Percentiles rank a stretch among this genome's conserved stretches.
These are phyloP conservation scores for Bipolaris bicolor DNA, from an alignment of 2,329 filamentous ascomycete species.

Conservation along the genomic window DNA sequence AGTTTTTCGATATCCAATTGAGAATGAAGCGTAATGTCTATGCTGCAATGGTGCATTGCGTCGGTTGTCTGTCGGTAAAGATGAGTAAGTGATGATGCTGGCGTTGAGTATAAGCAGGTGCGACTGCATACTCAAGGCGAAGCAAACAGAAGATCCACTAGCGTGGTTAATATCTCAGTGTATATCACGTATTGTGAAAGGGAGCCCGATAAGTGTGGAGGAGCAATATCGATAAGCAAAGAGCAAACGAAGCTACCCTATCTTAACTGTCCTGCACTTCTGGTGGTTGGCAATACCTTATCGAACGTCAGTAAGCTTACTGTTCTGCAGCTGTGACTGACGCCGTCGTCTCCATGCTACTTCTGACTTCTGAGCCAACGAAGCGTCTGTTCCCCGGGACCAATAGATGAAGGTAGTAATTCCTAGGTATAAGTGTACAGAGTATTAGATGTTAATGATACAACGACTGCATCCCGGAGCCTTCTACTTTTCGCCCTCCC, in stretches of 20 bases:
- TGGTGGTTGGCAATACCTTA: too few relatives aligned
- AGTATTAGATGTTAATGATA: background rate
- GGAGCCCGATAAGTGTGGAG: background rate
- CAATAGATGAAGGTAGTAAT: background rate
- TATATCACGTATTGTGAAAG: background rate
- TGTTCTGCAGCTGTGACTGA: background rate
- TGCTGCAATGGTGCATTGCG: slow-evolving; percentile 46
- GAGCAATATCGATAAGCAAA: background rate
- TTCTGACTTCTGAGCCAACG: too few relatives aligned
- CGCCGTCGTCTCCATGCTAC: too few relatives aligned
- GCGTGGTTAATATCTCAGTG: background rate
- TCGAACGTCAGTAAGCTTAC: background rate
- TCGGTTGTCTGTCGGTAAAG: background rate
- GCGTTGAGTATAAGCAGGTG: background rate
- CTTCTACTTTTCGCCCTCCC: slow-evolving; percentile 19
- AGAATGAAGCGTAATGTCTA: slow-evolving; percentile 50
- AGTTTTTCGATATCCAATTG: slow-evolving; percentile 50
- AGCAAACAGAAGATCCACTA: background rate
- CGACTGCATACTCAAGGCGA: background rate
- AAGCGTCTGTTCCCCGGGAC: too few relatives aligned
- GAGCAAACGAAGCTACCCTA: background rate
- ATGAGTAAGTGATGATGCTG: background rate
- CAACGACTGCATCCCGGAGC: background rate
- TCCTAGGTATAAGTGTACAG: too few relatives aligned
- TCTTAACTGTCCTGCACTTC: too few relatives aligned